These are phyloP conservation scores for Erodium moschatum DNA, from an alignment of 441 rosid species.

Conservation along the genomic window DNA sequence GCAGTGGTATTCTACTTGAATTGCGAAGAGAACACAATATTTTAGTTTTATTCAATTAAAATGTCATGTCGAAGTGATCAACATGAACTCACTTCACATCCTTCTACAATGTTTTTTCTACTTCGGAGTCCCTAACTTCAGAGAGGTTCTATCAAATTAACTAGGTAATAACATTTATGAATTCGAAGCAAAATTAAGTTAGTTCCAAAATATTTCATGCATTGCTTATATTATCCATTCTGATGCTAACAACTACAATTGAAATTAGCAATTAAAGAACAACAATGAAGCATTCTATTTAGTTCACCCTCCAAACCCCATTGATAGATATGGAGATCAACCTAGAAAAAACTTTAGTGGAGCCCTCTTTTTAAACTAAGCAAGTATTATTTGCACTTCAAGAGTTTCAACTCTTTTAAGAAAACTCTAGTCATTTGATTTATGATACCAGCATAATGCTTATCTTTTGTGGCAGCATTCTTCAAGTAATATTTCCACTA, in stretches of 20 bases:
- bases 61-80: not conserved
- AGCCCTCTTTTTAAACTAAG: not conserved
- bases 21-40: not conserved
- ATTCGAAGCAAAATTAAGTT: not conserved
- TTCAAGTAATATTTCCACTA: not conserved
- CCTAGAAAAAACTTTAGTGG: not conserved
- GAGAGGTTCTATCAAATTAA: not conserved
- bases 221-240: not conserved
- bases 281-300: not conserved
- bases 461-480: not conserved
- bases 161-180: not conserved
- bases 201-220: not conserved
- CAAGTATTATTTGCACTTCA: not conserved
- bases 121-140: not conserved
- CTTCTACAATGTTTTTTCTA: not conserved
- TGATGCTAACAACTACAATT: not conserved
- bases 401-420: not conserved
- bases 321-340: not conserved
- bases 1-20: not conserved
- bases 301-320: not conserved
- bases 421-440: not conserved
- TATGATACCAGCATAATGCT: not conserved
- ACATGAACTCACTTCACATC: not conserved
- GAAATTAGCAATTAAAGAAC: not conserved
- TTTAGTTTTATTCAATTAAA: not conserved